phyloP scores from a whole-genome alignment of 345 rosid species.

The Jatropha curcas region DNA sequence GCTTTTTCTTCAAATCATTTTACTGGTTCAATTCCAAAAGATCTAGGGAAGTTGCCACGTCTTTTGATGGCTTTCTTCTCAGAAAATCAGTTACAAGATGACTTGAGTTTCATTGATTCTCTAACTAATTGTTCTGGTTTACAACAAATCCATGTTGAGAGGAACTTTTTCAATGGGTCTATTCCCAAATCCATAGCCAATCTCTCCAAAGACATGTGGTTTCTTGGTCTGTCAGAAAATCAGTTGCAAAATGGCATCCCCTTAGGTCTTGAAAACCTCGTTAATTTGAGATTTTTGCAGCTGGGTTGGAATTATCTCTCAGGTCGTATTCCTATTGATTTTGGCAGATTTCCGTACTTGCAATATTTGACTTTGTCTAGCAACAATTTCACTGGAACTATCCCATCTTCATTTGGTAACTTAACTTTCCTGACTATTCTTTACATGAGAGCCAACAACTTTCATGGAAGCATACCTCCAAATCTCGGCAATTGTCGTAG shows the following conservation, averaged over 20 bases:
- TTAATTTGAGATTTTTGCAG: conserved; percentile 1
- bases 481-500: background rate
- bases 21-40: background rate
- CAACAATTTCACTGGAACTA: conserved; percentile 9
- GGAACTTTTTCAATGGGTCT: background rate
- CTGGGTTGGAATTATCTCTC: background rate
- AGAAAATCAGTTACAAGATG: background rate
- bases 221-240: background rate
- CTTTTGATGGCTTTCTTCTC: background rate
- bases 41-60: background rate
- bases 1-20: background rate
- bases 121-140: background rate
- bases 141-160: background rate
- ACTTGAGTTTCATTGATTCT: background rate
- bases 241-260: conserved; percentile 13
- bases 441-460: background rate
- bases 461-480: conserved; percentile 17
- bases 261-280: conserved; percentile 7
- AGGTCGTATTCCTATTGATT: background rate
- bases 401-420: conserved; percentile 17
- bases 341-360: background rate
- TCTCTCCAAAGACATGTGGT: background rate
- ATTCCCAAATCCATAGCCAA: conserved; percentile 1
- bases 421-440: background rate
- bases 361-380: background rate